A percentile compares a stretch with the other conserved stretches of the same genome.
These are phyloP conservation scores for Aphanoascus verrucosus DNA, from an alignment of 2,329 filamentous ascomycete genomes.

Conservation along the genomic window DNA sequence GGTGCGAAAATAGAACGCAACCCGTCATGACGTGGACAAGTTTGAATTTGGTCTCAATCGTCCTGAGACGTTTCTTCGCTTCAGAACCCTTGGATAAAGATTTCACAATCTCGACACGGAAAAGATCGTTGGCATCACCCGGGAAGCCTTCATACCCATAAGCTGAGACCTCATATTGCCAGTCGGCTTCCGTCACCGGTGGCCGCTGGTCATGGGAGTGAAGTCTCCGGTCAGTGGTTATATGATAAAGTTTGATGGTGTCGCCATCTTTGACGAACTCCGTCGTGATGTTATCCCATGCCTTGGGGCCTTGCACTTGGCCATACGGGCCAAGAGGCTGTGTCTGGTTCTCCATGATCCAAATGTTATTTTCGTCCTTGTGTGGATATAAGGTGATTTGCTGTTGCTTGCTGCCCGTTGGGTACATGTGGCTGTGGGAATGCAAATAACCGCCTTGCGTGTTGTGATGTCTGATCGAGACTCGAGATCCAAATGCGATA, in stretches of 20 bases:
- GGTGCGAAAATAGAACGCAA: conserved; percentile 93
- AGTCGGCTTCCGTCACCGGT: conserved; percentile 75
- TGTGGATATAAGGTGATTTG: conserved; percentile 97
- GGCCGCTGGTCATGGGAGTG: conserved; percentile 82
- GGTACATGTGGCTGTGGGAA: conserved; percentile 96
- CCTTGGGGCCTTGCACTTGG: conserved; percentile 66
- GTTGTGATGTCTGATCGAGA: conserved; percentile 84
- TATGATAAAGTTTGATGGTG: conserved; percentile 73
- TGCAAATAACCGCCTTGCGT: conserved; percentile 97
- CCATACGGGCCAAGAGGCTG: conserved; percentile 71
- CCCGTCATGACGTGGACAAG: conserved; percentile 95
- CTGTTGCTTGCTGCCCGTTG: conserved; percentile 93
- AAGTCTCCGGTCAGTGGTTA: conserved; percentile 71
- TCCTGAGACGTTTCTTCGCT: conserved; percentile 76
- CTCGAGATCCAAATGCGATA: conserved; percentile 75
- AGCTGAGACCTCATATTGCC: conserved; percentile 92
- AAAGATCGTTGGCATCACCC: conserved; percentile 91
- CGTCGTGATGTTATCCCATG: conserved; percentile 67
- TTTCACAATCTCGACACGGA: conserved; percentile 90
- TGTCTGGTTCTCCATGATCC: conserved; percentile 90
- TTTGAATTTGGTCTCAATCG: conserved; percentile 93
- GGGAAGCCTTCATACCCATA: conserved; percentile 97
- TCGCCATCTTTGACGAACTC: conserved; percentile 67
- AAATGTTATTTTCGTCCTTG: conserved; percentile 97
- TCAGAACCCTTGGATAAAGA: conserved; percentile 66